Base-by-base conservation (phyloP, 2,329 filamentous ascomycete species). In the Hymenoscyphus fraxineus region DNA sequence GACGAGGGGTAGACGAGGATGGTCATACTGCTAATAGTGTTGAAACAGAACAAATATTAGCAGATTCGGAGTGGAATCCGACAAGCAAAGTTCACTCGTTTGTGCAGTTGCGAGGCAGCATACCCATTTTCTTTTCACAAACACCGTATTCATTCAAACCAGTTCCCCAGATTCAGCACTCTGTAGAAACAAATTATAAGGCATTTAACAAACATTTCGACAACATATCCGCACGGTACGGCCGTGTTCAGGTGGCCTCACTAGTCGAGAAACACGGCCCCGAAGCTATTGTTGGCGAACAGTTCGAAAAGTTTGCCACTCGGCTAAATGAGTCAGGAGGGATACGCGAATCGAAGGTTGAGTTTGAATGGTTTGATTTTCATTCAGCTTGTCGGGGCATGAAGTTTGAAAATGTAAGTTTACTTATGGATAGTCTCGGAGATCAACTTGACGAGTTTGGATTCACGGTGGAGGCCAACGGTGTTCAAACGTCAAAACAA, bases 341-440 rank as follows among this genome's bases (percentile, higher is more conserved):
- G 4, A 75, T 82, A 22, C 81, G 85, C 27, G 75, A 68, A 1
- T 72, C 76, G 7, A 75, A 80, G 10, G 78, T 95, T 13, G 83
- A 81, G 0, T 96, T 96, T 73, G 92, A 97, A 74, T 99, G 95
- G 95, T 99, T 98, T 72, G 95, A 99, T 74, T 99, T 99, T 72
- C 95, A 98, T 76, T 83, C 87, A 19, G 91, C 91, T 35, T 98
- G 95, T 73, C 89, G 92, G 16, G 95, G 95, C 0, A 97, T 99
- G 94, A 96, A 92, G 71, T 99, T 98, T 73, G 94, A 98, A 73
- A 98, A 98, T 65, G 93, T 98, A 13, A 90, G 88, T 64, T 81
- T 89, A 35, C 83, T 99, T 1, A 82, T 99, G 61, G 84, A 92
- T 58, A 87, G 81, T 0, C 77, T 98, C 3, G 84, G 84, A 35